These are phyloP conservation scores for Cladosporium austrohemisphaericum DNA, from an alignment of 2,329 filamentous ascomycete genomes.

Conservation along the genomic window DNA sequence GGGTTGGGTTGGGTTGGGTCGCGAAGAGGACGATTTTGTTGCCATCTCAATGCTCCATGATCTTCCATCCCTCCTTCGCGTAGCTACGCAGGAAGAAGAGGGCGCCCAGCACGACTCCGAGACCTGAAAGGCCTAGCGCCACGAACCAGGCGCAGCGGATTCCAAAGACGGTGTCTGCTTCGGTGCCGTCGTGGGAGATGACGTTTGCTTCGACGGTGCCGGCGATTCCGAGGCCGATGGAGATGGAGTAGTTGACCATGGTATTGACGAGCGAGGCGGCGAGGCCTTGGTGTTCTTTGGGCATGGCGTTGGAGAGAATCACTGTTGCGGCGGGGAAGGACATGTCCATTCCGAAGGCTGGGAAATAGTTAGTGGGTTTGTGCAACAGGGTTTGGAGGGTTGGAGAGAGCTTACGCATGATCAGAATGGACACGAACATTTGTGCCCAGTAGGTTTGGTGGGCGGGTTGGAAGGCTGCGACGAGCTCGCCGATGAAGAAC, in stretches of 20 bases:
- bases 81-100: constrained; percentile 24
- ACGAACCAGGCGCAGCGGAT: constrained; percentile 43
- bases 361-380: neutral
- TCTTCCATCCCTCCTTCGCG: constrained; percentile 21
- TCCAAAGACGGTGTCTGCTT: constrained; percentile 33
- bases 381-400: constrained; percentile 34
- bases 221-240: constrained; percentile 62
- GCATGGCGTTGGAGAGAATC: constrained; percentile 53
- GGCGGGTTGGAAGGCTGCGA: constrained; percentile 47
- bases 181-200: constrained; percentile 37
- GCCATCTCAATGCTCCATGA: constrained; percentile 22
- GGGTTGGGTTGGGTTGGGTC: no score
- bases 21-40: no score
- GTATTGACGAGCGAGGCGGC: constrained; percentile 59
- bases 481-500: constrained; percentile 41
- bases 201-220: constrained; percentile 58
- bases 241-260: constrained; percentile 66
- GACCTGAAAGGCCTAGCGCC: constrained; percentile 32
- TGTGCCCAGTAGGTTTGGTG: constrained; percentile 63
- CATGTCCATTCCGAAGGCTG: constrained; percentile 58
- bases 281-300: constrained; percentile 48
- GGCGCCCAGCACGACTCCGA: constrained; percentile 26
- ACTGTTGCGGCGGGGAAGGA: constrained; percentile 61
- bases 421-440: constrained; percentile 55
- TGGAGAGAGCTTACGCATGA: constrained; percentile 37